Evolutionary conservation across 1,284 basidiomycete genomes (phyloP).

Genomic region (Pseudomicrostroma phylloplanum): DNA sequence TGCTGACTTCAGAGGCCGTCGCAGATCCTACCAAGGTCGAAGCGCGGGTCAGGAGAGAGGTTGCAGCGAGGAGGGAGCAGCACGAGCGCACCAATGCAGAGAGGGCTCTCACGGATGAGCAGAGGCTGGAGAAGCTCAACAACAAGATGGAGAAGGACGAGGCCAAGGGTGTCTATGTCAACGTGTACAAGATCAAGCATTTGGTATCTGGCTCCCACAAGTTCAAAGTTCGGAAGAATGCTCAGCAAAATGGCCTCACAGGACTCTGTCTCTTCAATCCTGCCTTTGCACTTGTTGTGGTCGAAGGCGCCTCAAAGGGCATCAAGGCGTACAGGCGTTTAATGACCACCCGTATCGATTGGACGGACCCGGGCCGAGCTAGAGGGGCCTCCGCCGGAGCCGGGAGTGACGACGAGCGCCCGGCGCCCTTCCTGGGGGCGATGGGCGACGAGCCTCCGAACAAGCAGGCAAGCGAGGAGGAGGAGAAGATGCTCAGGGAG

Average conservation of each 20-base stretch:
- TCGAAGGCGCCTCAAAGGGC: constrained; percentile 82
- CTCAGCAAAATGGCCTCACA: constrained; percentile 78
- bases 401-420: constrained; percentile 52
- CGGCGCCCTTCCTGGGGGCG: background rate
- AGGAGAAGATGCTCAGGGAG: constrained; percentile 23
- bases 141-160: constrained; percentile 57
- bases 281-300: constrained; percentile 79
- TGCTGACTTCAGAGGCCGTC: constrained; percentile 89
- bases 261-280: constrained; percentile 86
- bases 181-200: constrained; percentile 82
- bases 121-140: constrained; percentile 77
- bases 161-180: constrained; percentile 74
- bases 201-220: constrained; percentile 86
- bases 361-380: constrained; percentile 83
- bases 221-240: constrained; percentile 94
- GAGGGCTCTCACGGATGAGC: constrained; percentile 82
- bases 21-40: constrained; percentile 97
- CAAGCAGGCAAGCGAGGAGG: background rate
- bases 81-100: constrained; percentile 89
- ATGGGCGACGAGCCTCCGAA: constrained; percentile 28
- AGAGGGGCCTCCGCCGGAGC: constrained; percentile 55
- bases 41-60: constrained; percentile 84
- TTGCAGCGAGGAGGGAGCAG: constrained; percentile 75
- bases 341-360: constrained; percentile 81
- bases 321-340: constrained; percentile 82